Base-by-base conservation (phyloP, 2,329 filamentous ascomycete genomes). In the Neocatenulostroma microsporum region DNA sequence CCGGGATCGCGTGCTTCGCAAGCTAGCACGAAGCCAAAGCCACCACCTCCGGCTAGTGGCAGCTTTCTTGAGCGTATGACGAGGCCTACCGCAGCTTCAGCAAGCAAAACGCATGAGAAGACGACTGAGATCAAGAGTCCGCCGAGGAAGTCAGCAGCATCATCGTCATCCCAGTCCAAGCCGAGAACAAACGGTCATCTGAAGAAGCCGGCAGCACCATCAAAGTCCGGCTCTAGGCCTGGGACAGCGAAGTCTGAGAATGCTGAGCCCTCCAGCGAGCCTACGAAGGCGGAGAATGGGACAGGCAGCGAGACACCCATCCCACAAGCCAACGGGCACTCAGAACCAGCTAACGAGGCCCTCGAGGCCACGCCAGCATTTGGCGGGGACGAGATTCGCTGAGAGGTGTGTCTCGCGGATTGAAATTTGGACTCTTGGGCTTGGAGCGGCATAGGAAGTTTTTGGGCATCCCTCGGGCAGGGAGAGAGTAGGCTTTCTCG, bases 61-160 rank as follows among this genome's bases (percentile, higher is more conserved):
- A 62, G 76, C 11, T 88, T 88, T 61, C 63, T 88, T 18, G 82
- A 81, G n/a, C 75, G 83, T 35, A 86, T 88, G 82, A 87, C 81
- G 76, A 70, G 82, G 26, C 83, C 83, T 2, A 88, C 83, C 0
- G 74, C 80, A 29, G 68, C 75, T 30, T 84, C 79, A 4, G 72
- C 79, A 7, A 78, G 70, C 45, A 86, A 84, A 62, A 72, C 73
- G 0, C 66, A 74, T 3, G 80, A 84, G 4, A 85, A 83, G 62
- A 57, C 56, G 4, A n/a, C n/a, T n/a, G 57, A 60, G 11, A 54
- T 55, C 14, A 57, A 58, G 55, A 58, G 59, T 41, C 60, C 63
- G 21, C 60, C 62, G 6, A 39, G 38, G 19, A 36, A 31, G 34
- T 21, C 5, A 37, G 48, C 7, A 34, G 32, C 8, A 33, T 32